Conservation (phyloP, 2,329 filamentous ascomycete species). For the Exophiala mesophila region DNA sequence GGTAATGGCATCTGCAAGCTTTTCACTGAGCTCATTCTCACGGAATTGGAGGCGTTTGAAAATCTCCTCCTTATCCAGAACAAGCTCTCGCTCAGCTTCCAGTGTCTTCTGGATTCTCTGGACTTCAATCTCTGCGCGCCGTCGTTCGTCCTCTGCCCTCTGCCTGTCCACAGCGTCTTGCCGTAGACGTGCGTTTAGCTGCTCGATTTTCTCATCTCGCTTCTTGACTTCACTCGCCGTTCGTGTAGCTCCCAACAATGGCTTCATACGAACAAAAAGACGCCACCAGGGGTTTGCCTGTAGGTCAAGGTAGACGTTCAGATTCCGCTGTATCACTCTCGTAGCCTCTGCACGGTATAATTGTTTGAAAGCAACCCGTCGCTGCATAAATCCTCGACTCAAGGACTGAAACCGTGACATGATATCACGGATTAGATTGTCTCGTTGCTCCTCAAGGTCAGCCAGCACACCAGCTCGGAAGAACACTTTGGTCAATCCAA, state of each 20-base stretch:
- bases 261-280: constrained; percentile 90
- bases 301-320: constrained; percentile 84
- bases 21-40: constrained; percentile 89
- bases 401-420: constrained; percentile 90
- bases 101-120: constrained; percentile 87
- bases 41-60: constrained; percentile 91
- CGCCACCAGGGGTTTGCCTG: constrained; percentile 97
- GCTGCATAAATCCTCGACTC: constrained; percentile 81
- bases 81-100: constrained; percentile 91
- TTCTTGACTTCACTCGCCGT: constrained; percentile 93
- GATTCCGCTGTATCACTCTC: constrained; percentile 89
- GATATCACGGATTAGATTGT: constrained; percentile 87
- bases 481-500: constrained; percentile 95
- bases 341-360: constrained; percentile 93
- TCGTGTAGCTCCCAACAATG: constrained; percentile 82
- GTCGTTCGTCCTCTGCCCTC: constrained; percentile 82
- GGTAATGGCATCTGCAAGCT: constrained; percentile 82
- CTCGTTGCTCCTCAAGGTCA: constrained; percentile 92
- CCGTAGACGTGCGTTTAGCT: constrained; percentile 77
- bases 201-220: constrained; percentile 85
- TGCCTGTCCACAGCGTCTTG: constrained; percentile 69
- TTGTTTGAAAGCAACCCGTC: constrained; percentile 84
- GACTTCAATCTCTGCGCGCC: constrained; percentile 81
- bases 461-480: constrained; percentile 94
- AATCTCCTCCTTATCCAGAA: constrained; percentile 97